Conservation (phyloP, 371 early-diverging fungal genomes). For the Mucor indicus region DNA sequence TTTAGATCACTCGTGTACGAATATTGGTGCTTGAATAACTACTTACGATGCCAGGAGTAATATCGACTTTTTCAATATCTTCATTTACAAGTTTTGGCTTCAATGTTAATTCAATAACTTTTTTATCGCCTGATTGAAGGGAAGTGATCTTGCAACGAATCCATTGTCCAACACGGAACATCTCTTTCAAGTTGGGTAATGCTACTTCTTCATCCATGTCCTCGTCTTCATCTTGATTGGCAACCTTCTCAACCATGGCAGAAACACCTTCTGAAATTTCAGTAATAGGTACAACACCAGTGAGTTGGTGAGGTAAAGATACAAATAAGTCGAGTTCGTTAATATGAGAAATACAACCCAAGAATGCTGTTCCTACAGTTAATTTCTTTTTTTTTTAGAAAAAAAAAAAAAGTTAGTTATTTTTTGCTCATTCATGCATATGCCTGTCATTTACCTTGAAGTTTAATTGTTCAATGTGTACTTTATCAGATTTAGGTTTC, state of each 20-base stretch:
- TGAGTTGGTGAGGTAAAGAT: constrained; percentile 75
- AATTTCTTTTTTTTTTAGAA: constrained; percentile 44
- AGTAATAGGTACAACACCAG: constrained; percentile 75
- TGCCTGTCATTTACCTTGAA: constrained; percentile 48
- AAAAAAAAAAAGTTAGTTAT: not conserved
- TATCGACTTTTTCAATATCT: constrained; percentile 48
- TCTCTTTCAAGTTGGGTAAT: constrained; percentile 56
- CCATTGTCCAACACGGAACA: constrained; percentile 75
- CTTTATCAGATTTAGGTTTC: constrained; percentile 39
- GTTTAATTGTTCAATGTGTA: constrained; percentile 52
- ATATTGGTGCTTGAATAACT: not conserved
- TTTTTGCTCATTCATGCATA: not conserved
- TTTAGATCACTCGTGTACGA: not conserved
- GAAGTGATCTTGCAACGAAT: constrained; percentile 61
- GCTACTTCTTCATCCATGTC: constrained; percentile 15
- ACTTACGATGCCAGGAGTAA: constrained; percentile 61
- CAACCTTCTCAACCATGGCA: constrained; percentile 60
- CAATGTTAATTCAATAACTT: constrained; percentile 67
- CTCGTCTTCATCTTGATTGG: constrained; percentile 53
- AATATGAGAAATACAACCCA: constrained; percentile 81
- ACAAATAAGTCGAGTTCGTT: constrained; percentile 78
- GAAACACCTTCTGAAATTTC: constrained; percentile 71
- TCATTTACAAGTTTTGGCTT: constrained; percentile 67
- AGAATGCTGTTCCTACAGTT: constrained; percentile 66
- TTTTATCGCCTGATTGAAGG: constrained; percentile 45